Percentiles rank a stretch among this genome's conserved stretches.
phyloP scores from a whole-genome alignment of 2,329 filamentous ascomycete species.

The Leptodontidium sp. region DNA sequence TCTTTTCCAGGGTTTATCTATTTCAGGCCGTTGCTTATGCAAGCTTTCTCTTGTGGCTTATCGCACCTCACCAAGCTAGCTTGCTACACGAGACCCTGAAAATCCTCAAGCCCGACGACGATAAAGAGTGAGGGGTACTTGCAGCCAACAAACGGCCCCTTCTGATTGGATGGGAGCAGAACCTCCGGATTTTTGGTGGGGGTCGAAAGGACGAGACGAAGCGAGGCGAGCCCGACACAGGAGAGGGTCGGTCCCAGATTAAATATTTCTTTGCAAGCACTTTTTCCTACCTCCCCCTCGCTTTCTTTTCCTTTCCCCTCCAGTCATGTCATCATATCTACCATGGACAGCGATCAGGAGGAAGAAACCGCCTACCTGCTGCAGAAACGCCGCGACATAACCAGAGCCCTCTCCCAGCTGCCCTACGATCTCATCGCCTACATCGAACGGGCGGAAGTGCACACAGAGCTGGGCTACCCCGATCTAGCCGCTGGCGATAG shows the following conservation, averaged over 20 bases:
- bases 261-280: constrained; percentile 17
- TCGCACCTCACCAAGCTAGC: background rate
- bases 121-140: constrained; percentile 11
- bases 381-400: constrained; percentile 63
- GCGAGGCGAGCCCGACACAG: background rate
- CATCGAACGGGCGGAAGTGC: constrained; percentile 73
- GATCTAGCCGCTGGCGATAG: constrained; percentile 91
- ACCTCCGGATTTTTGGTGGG: background rate
- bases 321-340: constrained; percentile 15
- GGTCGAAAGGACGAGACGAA: background rate
- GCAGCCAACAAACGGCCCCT: background rate
- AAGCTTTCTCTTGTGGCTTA: constrained; percentile 6
- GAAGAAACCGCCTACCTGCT: constrained; percentile 52
- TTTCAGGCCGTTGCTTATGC: background rate
- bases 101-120: background rate
- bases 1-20: background rate
- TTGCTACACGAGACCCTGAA: constrained; percentile 1
- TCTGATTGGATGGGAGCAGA: constrained; percentile 16
- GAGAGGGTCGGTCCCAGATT: constrained; percentile 2
- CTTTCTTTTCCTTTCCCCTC: background rate
- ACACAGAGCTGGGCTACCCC: constrained; percentile 81
- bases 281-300: background rate
- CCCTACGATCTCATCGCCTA: constrained; percentile 72
- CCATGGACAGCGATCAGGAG: constrained; percentile 38
- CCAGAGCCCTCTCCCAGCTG: constrained; percentile 58